Percentiles rank a stretch among this genome's conserved stretches.
Evolutionary conservation across 805 yeast genomes (phyloP).

Genomic region (Metschnikowia picachoensis): DNA sequence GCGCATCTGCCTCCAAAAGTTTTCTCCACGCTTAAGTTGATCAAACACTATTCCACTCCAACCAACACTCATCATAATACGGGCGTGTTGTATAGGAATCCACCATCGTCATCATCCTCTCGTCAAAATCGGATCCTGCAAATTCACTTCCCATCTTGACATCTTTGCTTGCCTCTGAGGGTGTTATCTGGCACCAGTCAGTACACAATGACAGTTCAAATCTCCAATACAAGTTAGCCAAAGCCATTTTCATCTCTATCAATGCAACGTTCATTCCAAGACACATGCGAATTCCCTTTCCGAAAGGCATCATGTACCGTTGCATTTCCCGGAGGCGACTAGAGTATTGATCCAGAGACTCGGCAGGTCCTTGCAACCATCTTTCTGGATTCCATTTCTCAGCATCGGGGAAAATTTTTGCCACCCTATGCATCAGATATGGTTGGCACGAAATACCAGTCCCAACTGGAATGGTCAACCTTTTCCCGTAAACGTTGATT

Average conservation of each 20-base stretch:
- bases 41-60: slow-evolving; percentile 30
- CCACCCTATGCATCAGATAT: slow-evolving; percentile 56
- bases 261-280: slow-evolving; percentile 66
- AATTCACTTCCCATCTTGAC: slow-evolving; percentile 17
- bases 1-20: too few relatives aligned
- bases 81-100: slow-evolving; percentile 56
- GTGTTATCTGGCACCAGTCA: slow-evolving; percentile 41
- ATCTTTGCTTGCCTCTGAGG: slow-evolving; percentile 9
- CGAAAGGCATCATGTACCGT: slow-evolving; percentile 61
- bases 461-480: slow-evolving; percentile 43
- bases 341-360: slow-evolving; percentile 27
- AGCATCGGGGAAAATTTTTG: slow-evolving; percentile 48
- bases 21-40: not conserved
- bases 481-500: slow-evolving; percentile 14
- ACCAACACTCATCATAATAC: slow-evolving; percentile 48
- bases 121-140: slow-evolving; percentile 28
- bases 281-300: slow-evolving; percentile 72
- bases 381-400: slow-evolving; percentile 55
- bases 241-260: slow-evolving; percentile 58
- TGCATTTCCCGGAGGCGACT: slow-evolving; percentile 43
- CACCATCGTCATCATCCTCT: slow-evolving; percentile 51
- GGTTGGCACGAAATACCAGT: slow-evolving; percentile 64
- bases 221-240: slow-evolving; percentile 52
- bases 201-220: slow-evolving; percentile 36
- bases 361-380: slow-evolving; percentile 47